Conservation (phyloP, 805 yeast species). For the Sugiyamaella marilandica region DNA sequence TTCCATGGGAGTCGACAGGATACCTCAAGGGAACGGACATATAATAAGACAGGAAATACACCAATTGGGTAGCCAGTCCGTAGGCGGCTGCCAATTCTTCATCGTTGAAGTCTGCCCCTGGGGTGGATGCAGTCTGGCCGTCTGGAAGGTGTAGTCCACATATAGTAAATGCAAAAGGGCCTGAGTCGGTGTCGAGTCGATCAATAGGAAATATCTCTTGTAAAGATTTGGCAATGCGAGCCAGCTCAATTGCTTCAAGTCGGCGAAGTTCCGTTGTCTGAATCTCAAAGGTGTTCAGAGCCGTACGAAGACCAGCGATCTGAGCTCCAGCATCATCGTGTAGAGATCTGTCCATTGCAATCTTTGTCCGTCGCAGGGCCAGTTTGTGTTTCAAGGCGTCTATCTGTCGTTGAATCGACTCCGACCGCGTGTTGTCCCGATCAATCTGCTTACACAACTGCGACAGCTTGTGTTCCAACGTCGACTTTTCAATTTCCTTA, state of each 20-base stretch:
- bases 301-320: neutral
- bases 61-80: constrained; percentile 44
- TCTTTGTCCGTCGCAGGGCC: constrained; percentile 4
- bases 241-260: constrained; percentile 14
- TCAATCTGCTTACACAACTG: neutral
- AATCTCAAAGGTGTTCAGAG: no score
- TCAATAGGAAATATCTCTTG: constrained; percentile 24
- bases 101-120: constrained; percentile 32
- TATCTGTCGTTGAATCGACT: constrained; percentile 10
- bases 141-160: constrained; percentile 33
- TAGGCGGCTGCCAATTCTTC: constrained; percentile 45
- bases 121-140: constrained; percentile 15
- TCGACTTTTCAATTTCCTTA: constrained; percentile 3
- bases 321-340: neutral
- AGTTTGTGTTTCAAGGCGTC: constrained; percentile 12
- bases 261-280: neutral
- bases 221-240: constrained; percentile 29
- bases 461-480: constrained; percentile 7
- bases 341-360: constrained; percentile 5
- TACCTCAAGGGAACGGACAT: constrained; percentile 45
- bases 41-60: constrained; percentile 38
- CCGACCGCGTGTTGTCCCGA: constrained; percentile 3
- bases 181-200: constrained; percentile 13
- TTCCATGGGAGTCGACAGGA: constrained; percentile 46
- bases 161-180: constrained; percentile 31